Evolutionary conservation across 2,329 filamentous ascomycete genomes (phyloP).

Genomic region (Aspergillus tanneri): DNA sequence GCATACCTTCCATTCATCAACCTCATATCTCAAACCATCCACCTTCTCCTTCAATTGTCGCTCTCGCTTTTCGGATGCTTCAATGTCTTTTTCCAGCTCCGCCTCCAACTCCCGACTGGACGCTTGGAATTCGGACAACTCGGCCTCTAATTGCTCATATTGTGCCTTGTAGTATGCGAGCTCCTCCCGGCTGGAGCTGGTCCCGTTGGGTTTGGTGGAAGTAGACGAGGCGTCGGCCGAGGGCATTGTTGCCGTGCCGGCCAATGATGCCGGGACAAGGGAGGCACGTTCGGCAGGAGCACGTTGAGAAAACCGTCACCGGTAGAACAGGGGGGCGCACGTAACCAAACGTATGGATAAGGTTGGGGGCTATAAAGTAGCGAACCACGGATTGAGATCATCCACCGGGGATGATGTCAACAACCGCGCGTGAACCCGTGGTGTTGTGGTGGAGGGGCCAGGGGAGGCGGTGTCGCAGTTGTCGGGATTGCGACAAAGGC

Average conservation of each 20-base stretch:
- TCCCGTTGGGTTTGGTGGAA: constrained; percentile 41
- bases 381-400: constrained; percentile 1
- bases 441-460: constrained; percentile 24
- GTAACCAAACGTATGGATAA: constrained; percentile 5
- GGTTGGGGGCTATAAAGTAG: background rate
- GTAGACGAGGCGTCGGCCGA: constrained; percentile 35
- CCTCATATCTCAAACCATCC: constrained; percentile 80
- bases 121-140: constrained; percentile 89
- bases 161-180: constrained; percentile 94
- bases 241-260: constrained; percentile 36
- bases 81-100: constrained; percentile 93
- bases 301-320: constrained; percentile 15
- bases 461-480: constrained; percentile 39
- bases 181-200: constrained; percentile 63
- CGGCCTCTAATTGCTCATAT: constrained; percentile 87
- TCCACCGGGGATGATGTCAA: constrained; percentile 14
- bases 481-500: constrained; percentile 21
- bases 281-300: constrained; percentile 20
- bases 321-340: constrained; percentile 8
- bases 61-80: constrained; percentile 91
- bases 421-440: constrained; percentile 17
- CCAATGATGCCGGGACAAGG: constrained; percentile 17
- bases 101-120: constrained; percentile 92
- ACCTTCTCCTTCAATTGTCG: constrained; percentile 81
- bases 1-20: constrained; percentile 94